These are phyloP conservation scores for Rhododendron ovatum DNA, from an alignment of 148 eudicot genomes.

Conservation along the genomic window DNA sequence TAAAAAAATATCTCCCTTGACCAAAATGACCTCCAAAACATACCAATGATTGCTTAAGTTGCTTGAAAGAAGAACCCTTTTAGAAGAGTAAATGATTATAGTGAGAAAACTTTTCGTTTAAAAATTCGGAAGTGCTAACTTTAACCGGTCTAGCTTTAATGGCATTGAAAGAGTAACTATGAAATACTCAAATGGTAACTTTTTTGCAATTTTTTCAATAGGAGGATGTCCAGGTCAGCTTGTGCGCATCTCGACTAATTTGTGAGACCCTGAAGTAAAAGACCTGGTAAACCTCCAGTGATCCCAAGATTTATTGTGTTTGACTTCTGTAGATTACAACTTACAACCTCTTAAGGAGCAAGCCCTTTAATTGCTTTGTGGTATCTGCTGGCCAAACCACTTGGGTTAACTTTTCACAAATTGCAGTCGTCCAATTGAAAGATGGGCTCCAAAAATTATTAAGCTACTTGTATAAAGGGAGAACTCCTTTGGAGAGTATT, in stretches of 20 bases:
- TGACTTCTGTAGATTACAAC: no score
- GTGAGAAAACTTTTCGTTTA: not conserved
- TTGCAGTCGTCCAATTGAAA: not conserved
- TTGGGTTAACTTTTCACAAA: not conserved
- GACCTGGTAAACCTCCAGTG: no score
- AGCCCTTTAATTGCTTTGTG: no score
- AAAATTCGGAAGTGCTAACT: not conserved
- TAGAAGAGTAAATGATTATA: not conserved
- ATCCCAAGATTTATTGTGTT: no score
- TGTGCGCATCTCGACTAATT: no score
- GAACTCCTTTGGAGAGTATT: not conserved
- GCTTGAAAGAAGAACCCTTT: not conserved
- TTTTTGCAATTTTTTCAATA: not conserved
- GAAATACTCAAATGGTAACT: not conserved
- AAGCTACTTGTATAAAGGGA: not conserved
- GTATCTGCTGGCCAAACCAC: no score
- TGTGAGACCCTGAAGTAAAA: no score
- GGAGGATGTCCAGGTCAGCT: not conserved
- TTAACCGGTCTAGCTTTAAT: not conserved
- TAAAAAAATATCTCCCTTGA: not conserved
- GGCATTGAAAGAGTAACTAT: not conserved
- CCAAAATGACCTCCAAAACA: not conserved
- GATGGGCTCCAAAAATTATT: not conserved
- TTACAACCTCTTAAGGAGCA: no score
- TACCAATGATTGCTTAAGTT: not conserved